Base-by-base conservation (phyloP, 441 rosid genomes). In the Melianthus villosus region DNA sequence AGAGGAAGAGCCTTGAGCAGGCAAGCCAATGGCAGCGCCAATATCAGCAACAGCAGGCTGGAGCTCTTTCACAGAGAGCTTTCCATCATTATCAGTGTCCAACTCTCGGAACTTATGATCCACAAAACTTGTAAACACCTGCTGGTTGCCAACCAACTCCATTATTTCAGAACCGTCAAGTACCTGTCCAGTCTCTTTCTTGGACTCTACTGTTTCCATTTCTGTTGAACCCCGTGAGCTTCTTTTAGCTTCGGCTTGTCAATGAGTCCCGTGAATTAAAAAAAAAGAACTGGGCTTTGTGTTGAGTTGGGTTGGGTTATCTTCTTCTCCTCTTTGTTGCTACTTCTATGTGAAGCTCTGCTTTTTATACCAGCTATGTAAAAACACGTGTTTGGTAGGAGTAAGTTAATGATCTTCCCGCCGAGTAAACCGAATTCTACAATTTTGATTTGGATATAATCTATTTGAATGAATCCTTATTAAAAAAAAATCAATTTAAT, bases 11-110 rank as follows among this genome's bases (percentile, higher is more conserved):
- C 93, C 93, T 37, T 83, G 86, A 55, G 75, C 43, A 41, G 94
- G 89, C 63, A 89, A 68, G 54, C 95, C 94, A 43, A 89, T 82
- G 8, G 92, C 89, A 31, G 81, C 85, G 40, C 97, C 92, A 44
- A 83, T 78, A 63, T 81, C 94, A 50, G 83, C 81, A 48, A 83
- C 94, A 63, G 85, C 95, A 14, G 95, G 95, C 30, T 76, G 60
- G 34, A 89, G 73, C 57, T 89, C 95, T 16, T 62, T 71, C 51
- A 81, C 70, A 9, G 96, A 84, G 41, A 79, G 82, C 32, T 64
- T 62, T 32, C 86, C 92, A 59, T 84, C 96, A 25, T 41, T 60
- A 60, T 76, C 93, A 11, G 29, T 65, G 32, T 89, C 92, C 10
- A 89, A 60, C 49, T 76, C 78, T 16, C 75, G 44, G 48, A 89